These are phyloP conservation scores for Coelastrella sp. DNA, from an alignment of 139 green algal genomes.

Conservation along the genomic window DNA sequence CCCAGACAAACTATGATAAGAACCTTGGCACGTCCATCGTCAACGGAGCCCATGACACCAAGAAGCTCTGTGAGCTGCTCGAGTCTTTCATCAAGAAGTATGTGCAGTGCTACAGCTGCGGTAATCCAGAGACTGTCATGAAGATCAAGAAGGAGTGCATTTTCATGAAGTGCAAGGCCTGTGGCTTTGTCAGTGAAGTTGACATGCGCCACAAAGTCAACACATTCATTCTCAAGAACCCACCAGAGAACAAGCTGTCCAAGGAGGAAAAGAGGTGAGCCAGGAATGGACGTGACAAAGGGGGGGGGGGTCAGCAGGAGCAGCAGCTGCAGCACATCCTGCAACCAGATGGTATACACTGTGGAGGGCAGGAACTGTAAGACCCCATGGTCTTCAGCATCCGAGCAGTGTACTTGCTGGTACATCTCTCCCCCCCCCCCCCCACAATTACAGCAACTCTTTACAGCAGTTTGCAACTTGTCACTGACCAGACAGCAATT, in stretches of 20 bases:
- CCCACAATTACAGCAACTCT: too few species aligned
- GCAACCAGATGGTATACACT: neutral
- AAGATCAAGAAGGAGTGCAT: conserved; percentile 94
- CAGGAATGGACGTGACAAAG: neutral
- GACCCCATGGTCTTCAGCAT: neutral
- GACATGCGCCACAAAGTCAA: conserved; percentile 98
- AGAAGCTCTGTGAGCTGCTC: conserved; percentile 88
- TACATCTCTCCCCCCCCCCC: too few species aligned
- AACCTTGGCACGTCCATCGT: conserved; percentile 93
- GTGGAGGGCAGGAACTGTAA: neutral
- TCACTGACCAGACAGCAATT: too few species aligned
- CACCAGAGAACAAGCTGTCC: conserved; percentile 91
- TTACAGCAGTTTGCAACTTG: too few species aligned
- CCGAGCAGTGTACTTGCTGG: too few species aligned
- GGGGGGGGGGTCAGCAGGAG: neutral
- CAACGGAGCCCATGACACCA: conserved; percentile 86
- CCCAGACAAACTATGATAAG: conserved; percentile 97
- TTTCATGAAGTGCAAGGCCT: conserved; percentile 96
- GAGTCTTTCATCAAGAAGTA: conserved; percentile 99
- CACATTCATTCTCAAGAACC: conserved; percentile 99
- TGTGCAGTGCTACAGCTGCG: conserved; percentile 98
- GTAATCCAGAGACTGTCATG: conserved; percentile 97
- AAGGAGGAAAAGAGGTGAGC: conserved; percentile 91
- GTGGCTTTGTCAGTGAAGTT: conserved; percentile 86
- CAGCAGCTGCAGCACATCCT: neutral